A percentile compares a stretch with the other conserved stretches of the same genome.
phyloP scores from a whole-genome alignment of 495 filamentous ascomycete species.

The Lindgomyces ingoldianus region DNA sequence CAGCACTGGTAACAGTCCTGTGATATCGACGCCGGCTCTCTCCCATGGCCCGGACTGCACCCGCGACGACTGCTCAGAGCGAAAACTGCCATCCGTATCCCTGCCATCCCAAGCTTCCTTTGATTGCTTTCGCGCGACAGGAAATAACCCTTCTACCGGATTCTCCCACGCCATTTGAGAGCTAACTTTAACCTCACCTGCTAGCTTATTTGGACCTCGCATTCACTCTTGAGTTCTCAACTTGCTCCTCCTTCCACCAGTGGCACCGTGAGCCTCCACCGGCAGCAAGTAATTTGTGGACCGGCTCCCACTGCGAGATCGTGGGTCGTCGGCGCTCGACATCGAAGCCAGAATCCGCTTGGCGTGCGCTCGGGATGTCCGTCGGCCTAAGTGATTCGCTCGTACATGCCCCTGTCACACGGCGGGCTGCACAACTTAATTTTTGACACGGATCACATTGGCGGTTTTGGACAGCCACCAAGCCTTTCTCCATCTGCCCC shows the following conservation, averaged over 20 bases:
- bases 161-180: slow-evolving; percentile 14
- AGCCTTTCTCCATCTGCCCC: slow-evolving; percentile 28
- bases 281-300: background rate
- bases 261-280: no score
- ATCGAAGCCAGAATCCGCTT: slow-evolving; percentile 4
- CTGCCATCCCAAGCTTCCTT: slow-evolving; percentile 1
- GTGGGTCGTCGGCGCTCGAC: slow-evolving; percentile 7
- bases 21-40: background rate
- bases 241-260: no score
- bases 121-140: background rate
- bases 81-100: slow-evolving; percentile 1
- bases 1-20: no score
- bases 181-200: slow-evolving; percentile 8
- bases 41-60: no score
- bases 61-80: no score
- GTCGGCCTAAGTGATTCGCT: slow-evolving; percentile 24
- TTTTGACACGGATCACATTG: slow-evolving; percentile 36
- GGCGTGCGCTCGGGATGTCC: slow-evolving; percentile 13
- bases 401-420: slow-evolving; percentile 20
- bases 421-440: slow-evolving; percentile 29
- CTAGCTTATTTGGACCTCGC: slow-evolving; percentile 34
- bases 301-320: background rate
- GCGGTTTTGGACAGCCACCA: slow-evolving; percentile 28
- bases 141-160: slow-evolving; percentile 2
- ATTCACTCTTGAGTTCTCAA: background rate